Percentiles rank a stretch among this genome's conserved stretches.
These are phyloP conservation scores for Leccinum subgranulosum DNA, from an alignment of 768 basidiomycete genomes.

Conservation along the genomic window DNA sequence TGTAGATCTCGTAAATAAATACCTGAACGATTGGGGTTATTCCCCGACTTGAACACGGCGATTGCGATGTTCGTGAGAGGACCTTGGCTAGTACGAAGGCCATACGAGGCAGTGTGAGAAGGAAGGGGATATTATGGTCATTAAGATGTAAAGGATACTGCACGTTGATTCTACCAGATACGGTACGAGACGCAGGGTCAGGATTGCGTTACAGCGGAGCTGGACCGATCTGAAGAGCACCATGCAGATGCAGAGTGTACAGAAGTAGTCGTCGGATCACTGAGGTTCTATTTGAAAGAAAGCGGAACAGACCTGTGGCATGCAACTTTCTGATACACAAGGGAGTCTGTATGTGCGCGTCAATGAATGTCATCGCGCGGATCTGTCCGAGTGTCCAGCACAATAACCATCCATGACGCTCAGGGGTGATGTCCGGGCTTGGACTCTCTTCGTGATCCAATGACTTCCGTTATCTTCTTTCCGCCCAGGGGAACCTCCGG, in stretches of 20 bases:
- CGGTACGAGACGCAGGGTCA: slow-evolving; percentile 29
- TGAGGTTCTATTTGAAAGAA: slow-evolving; percentile 16
- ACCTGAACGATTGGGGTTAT: slow-evolving; percentile 33
- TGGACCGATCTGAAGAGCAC: slow-evolving; percentile 32
- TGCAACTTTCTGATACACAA: slow-evolving; percentile 33
- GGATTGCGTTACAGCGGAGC: slow-evolving; percentile 23
- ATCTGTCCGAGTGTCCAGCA: slow-evolving; percentile 27
- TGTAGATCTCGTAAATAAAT: slow-evolving; percentile 9
- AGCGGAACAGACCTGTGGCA: slow-evolving; percentile 30
- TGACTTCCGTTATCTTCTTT: slow-evolving; percentile 11
- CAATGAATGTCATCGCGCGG: slow-evolving; percentile 23
- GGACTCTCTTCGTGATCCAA: slow-evolving; percentile 8
- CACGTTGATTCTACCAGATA: slow-evolving; percentile 24
- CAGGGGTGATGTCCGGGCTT: slow-evolving; percentile 18
- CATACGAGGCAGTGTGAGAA: slow-evolving; percentile 26
- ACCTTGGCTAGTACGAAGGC: slow-evolving; percentile 34
- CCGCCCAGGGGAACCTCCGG: slow-evolving; percentile 33
- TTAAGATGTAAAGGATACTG: slow-evolving; percentile 29
- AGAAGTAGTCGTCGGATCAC: slow-evolving; percentile 13
- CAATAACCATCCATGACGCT: slow-evolving; percentile 21
- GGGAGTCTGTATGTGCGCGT: slow-evolving; percentile 33
- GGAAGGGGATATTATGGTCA: slow-evolving; percentile 2
- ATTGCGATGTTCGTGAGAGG: slow-evolving; percentile 24
- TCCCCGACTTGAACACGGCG: slow-evolving; percentile 23
- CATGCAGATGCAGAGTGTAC: slow-evolving; percentile 35